Percentiles rank a stretch among this genome's conserved stretches.
Conservation (phyloP, 371 early-diverging fungal species). For the Circinella umbellata region DNA sequence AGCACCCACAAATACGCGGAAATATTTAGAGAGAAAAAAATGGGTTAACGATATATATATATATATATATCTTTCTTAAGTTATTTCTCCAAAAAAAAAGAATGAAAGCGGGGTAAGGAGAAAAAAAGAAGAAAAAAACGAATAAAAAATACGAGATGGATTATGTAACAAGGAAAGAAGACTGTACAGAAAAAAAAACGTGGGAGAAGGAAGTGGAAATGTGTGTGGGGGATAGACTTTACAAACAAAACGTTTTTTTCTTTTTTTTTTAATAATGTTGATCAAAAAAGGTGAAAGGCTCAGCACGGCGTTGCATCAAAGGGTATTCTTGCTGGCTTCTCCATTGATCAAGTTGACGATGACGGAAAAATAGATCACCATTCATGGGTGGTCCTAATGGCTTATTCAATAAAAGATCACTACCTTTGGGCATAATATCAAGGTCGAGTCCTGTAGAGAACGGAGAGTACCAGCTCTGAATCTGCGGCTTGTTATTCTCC, state of each 20-base stretch:
- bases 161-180: constrained; percentile 5
- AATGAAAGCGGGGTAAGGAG: not conserved
- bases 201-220: not conserved
- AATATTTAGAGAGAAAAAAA: not conserved
- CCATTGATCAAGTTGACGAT: constrained; percentile 4
- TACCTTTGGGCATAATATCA: constrained; percentile 21
- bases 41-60: not conserved
- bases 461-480: constrained; percentile 27
- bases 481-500: not conserved
- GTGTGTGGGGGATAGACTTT: not conserved
- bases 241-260: constrained; percentile 1
- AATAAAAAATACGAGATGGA: not conserved
- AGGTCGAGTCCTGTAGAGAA: constrained; percentile 28
- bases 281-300: constrained; percentile 6
- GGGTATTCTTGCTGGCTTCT: constrained; percentile 9
- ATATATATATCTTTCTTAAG: too few species aligned
- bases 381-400: constrained; percentile 1
- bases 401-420: constrained; percentile 2
- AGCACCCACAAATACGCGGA: not conserved
- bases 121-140: not conserved
- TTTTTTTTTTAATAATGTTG: not conserved
- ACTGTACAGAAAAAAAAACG: constrained; percentile 10
- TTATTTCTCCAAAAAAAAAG: not conserved
- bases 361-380: constrained; percentile 13
- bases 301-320: not conserved